Conservation (phyloP, 768 basidiomycete species). For the Tulasnella sp. region DNA sequence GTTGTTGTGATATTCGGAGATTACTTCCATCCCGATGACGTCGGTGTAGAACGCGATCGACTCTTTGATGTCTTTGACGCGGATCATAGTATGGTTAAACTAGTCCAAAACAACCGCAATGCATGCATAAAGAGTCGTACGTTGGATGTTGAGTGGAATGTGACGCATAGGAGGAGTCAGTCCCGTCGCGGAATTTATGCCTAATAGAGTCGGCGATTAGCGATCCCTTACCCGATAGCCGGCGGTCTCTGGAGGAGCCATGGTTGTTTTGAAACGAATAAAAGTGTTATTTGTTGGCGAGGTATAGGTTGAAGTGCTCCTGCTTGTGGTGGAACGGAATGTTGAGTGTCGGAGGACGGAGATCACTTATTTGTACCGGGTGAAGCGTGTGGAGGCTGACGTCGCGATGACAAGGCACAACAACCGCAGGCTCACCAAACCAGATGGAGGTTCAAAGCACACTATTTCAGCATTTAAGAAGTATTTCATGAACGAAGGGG, state of each 20-base stretch:
- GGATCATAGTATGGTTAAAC: constrained; percentile 87
- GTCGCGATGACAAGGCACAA: not conserved
- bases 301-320: not conserved
- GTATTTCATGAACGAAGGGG: not conserved
- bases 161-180: not conserved
- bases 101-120: constrained; percentile 32
- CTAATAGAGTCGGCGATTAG: not conserved
- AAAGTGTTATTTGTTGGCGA: not conserved
- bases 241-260: not conserved
- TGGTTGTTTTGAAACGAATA: not conserved
- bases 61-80: constrained; percentile 79
- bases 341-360: not conserved
- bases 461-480: not conserved
- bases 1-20: constrained; percentile 39
- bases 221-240: not conserved
- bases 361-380: not conserved
- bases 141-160: not conserved
- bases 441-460: not conserved
- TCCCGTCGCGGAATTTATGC: not conserved
- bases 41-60: constrained; percentile 80
- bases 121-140: not conserved
- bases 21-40: constrained; percentile 72
- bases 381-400: not conserved
- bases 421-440: not conserved
- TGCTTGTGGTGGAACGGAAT: not conserved